Conservation (phyloP, 306 rosid species). For the Purshia tridentata region DNA sequence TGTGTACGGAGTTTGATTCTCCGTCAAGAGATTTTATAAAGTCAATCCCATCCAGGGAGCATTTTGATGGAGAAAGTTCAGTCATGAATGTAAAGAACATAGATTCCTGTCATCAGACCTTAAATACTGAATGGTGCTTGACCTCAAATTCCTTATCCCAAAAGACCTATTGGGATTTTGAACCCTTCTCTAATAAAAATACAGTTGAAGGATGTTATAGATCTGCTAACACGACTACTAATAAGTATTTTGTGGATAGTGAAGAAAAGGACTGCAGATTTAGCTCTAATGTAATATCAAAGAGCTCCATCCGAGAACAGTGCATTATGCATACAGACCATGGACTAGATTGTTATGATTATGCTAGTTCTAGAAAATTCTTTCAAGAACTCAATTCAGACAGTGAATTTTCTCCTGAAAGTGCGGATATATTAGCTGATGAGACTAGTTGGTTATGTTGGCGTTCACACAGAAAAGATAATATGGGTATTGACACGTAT, state of each 20-base stretch:
- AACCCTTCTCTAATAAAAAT: constrained; percentile 35
- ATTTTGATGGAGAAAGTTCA: constrained; percentile 38
- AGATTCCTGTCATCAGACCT: constrained; percentile 35
- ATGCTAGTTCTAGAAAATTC: constrained; percentile 31
- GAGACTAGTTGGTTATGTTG: constrained; percentile 38
- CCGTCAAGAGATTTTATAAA: constrained; percentile 22
- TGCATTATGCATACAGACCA: constrained; percentile 33
- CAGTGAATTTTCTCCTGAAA: constrained; percentile 26
- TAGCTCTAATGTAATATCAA: constrained; percentile 30
- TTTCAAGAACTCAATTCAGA: constrained; percentile 31
- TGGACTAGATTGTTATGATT: constrained; percentile 34
- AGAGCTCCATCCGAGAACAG: constrained; percentile 34
- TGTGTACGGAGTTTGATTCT: constrained; percentile 40
- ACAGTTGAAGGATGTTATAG: constrained; percentile 33
- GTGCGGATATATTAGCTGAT: constrained; percentile 34
- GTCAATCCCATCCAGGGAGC: constrained; percentile 24
- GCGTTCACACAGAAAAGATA: constrained; percentile 31
- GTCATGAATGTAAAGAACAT: constrained; percentile 25
- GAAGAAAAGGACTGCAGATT: constrained; percentile 40
- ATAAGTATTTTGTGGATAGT: constrained; percentile 20
- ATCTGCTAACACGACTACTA: constrained; percentile 32
- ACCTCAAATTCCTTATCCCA: constrained; percentile 32
- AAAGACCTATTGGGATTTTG: constrained; percentile 36
- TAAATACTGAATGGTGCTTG: constrained; percentile 37
- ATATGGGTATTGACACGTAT: constrained; percentile 23